phyloP scores from a whole-genome alignment of 805 yeast genomes.

The Phaffomyces antillensis region DNA sequence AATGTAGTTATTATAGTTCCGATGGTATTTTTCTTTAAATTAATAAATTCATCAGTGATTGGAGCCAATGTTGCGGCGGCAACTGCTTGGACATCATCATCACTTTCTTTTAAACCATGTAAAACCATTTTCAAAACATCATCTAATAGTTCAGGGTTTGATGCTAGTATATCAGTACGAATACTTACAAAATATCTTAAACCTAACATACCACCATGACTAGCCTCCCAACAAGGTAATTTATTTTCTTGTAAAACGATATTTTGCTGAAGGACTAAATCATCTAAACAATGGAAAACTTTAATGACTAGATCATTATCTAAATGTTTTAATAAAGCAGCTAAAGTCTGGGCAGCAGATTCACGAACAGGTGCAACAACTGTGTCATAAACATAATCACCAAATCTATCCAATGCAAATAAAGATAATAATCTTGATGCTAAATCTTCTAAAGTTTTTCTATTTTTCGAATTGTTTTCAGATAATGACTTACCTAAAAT shows the following conservation, averaged over 20 bases:
- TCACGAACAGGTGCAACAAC: conserved; percentile 98
- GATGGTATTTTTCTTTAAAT: conserved; percentile 42
- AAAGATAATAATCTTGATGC: conserved; percentile 79
- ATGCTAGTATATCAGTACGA: conserved; percentile 66
- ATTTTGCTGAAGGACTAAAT: conserved; percentile 60
- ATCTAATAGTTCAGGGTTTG: conserved; percentile 49
- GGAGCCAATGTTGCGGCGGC: conserved; percentile 92
- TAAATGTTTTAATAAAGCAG: conserved; percentile 77
- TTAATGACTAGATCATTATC: conserved; percentile 45
- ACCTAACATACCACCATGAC: conserved; percentile 97
- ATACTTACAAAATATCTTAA: conserved; percentile 87
- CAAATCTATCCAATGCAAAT: conserved; percentile 90
- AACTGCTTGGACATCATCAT: conserved; percentile 96
- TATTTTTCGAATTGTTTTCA: conserved; percentile 63
- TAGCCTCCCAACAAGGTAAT: conserved; percentile 86
- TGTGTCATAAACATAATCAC: conserved; percentile 94
- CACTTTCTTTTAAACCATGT: conserved; percentile 71
- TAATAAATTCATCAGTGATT: conserved; percentile 81
- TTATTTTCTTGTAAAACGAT: conserved; percentile 23
- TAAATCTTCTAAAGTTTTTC: conserved; percentile 73
- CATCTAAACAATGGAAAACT: conserved; percentile 59
- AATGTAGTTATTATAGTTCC: conserved; percentile 53
- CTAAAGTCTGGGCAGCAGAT: conserved; percentile 90
- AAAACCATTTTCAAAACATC: conserved; percentile 78
- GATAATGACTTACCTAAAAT: conserved; percentile 50